phyloP scores from a whole-genome alignment of 1,284 basidiomycete genomes.

The Pseudozyma hubeiensis region DNA sequence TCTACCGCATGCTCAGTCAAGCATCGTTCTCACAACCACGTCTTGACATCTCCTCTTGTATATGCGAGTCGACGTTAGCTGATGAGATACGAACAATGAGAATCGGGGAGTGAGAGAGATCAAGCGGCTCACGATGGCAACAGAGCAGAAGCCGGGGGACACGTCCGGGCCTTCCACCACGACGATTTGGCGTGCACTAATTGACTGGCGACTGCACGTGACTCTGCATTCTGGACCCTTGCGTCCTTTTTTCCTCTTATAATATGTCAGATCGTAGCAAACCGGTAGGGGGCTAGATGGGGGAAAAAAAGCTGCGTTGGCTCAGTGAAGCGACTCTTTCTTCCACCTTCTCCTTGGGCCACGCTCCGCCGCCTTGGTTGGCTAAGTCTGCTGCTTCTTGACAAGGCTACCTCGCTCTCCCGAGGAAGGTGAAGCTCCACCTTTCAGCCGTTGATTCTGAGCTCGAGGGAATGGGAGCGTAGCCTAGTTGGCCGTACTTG shows the following conservation, averaged over 20 bases:
- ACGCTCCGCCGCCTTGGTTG: too few species aligned
- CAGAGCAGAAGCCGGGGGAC: neutral
- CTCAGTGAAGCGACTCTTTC: neutral
- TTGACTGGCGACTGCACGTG: constrained; percentile 48
- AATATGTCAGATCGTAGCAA: neutral
- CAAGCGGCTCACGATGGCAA: too few species aligned
- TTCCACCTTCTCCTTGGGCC: neutral
- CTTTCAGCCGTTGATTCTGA: neutral
- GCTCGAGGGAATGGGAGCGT: constrained; percentile 12
- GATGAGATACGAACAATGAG: too few species aligned
- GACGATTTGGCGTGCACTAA: constrained; percentile 34
- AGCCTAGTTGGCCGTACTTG: constrained; percentile 4
- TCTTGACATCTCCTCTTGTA: too few species aligned
- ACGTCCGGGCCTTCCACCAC: neutral
- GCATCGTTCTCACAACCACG: too few species aligned
- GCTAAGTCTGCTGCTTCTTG: too few species aligned
- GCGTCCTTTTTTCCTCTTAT: neutral
- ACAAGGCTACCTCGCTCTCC: too few species aligned
- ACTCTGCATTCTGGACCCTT: constrained; percentile 44
- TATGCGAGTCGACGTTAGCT: too few species aligned
- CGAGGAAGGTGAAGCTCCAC: neutral
- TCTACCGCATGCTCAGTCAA: neutral
- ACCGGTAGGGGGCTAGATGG: too few species aligned
- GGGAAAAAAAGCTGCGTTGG: neutral
- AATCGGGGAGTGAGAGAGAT: too few species aligned